These are phyloP conservation scores for Colletotrichum somersetense DNA, from an alignment of 2,329 filamentous ascomycete genomes.

Conservation along the genomic window DNA sequence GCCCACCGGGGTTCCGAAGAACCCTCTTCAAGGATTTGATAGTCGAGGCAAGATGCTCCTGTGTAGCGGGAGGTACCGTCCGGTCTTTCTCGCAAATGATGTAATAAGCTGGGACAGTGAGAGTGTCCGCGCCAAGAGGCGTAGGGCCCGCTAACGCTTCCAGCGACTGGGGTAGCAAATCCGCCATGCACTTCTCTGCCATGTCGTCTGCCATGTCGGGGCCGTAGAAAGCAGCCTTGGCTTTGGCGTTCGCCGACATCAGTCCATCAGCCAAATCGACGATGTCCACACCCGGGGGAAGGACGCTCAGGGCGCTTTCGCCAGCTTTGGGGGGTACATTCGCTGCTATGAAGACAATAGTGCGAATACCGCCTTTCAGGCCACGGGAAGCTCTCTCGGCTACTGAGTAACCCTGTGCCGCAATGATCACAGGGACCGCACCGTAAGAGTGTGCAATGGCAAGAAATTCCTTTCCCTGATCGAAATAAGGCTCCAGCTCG, in stretches of 20 bases:
- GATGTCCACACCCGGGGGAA: constrained; percentile 24
- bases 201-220: constrained; percentile 21
- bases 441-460: constrained; percentile 26
- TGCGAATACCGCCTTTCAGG: constrained; percentile 17
- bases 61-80: constrained; percentile 8
- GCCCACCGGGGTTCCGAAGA: constrained; percentile 25
- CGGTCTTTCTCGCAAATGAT: constrained; percentile 32
- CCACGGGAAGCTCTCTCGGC: constrained; percentile 1
- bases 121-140: constrained; percentile 2
- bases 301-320: constrained; percentile 20
- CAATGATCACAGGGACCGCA: constrained; percentile 19
- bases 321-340: constrained; percentile 24
- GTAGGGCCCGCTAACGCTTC: constrained; percentile 1
- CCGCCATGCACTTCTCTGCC: constrained; percentile 12
- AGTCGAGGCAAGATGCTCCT: constrained; percentile 14
- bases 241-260: constrained; percentile 18
- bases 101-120: constrained; percentile 24
- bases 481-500: constrained; percentile 7
- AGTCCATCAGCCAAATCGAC: constrained; percentile 12
- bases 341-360: constrained; percentile 15
- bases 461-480: constrained; percentile 25
- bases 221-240: constrained; percentile 29
- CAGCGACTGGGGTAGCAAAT: constrained; percentile 24
- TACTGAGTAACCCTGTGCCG: constrained; percentile 15
- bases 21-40: constrained; percentile 25